Evolutionary conservation across 2,329 filamentous ascomycete species (phyloP), one percentile per base, ranked within the genome.

Genomic region (Coleophoma cylindrospora): DNA sequence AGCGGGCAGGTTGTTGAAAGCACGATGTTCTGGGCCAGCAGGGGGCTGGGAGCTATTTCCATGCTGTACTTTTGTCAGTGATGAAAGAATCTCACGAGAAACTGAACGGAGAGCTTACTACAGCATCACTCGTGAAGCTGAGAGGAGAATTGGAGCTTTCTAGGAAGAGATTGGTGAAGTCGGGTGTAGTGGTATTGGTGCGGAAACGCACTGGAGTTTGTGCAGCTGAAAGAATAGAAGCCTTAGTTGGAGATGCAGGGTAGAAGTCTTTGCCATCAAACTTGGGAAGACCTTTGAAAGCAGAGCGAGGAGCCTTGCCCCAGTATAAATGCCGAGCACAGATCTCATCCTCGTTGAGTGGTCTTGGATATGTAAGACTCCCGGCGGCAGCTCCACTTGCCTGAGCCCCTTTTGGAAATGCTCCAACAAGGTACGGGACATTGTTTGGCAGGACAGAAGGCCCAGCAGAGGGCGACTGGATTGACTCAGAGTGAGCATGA

Each of bases 201-300:
- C 19, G 19, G 32, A 33, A 27, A 15, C n/a, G 3, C 7, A 32
- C 40, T 36, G 40, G 50, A 37, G 14, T 32, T 27, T 27, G 36
- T 33, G 15, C 22, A 38, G 14, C 54, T 14, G 40, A 45, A 13
- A 40, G 46, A 44, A 47, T 44, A 13, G 34, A 40, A 21, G 65
- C 58, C 60, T 77, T 79, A 54, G 65, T 62, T 1, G 79, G 77
- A 0, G 80, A 83, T 3, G 78, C 68, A 32, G 76, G 78, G 54
- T 83, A 84, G 57, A 84, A 84, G 61, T 84, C 74, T 61, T 81
- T 83, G 21, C 82, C 81, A 56, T 85, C 81, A 57, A 81, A 86
- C 62, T 81, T 84, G 34, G 81, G 81, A 38, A 84, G 67, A 2
- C 79, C 77, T 34, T 68, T 71, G 45, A 75, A 70, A 12, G 72